Conservation (phyloP, 1,139 yeast genomes). For the Debaryomyces udenii region DNA sequence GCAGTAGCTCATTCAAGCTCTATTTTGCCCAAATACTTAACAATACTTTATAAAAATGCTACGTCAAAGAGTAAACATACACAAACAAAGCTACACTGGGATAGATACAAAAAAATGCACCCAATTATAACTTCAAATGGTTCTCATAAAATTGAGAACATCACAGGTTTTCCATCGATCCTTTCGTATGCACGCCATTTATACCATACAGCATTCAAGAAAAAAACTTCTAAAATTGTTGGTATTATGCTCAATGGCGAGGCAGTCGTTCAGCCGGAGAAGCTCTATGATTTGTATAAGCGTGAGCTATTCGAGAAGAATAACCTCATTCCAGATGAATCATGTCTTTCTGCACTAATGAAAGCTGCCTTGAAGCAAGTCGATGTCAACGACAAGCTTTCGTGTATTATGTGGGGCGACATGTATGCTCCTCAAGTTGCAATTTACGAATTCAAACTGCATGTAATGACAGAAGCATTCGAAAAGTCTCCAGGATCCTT, state of each 20-base stretch:
- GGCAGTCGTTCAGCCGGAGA: conserved; percentile 37
- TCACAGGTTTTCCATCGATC: conserved; percentile 3
- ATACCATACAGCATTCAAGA: conserved; percentile 19
- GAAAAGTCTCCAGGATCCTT: conserved; percentile 27
- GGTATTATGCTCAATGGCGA: conserved; percentile 53
- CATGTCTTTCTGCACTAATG: conserved; percentile 47
- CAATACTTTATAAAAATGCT: conserved; percentile 21
- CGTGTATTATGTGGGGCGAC: conserved; percentile 45
- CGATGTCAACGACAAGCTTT: conserved; percentile 14
- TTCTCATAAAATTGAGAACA: neutral
- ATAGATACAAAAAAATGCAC: conserved; percentile 10
- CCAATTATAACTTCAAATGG: neutral
- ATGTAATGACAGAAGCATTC: conserved; percentile 25
- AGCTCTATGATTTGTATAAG: conserved; percentile 38
- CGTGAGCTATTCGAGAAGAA: conserved; percentile 21
- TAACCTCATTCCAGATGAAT: conserved; percentile 33
- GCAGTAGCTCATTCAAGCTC: conserved; percentile 16
- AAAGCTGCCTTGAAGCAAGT: conserved; percentile 32
- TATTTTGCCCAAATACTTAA: conserved; percentile 36
- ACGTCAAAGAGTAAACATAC: conserved; percentile 5
- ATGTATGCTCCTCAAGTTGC: conserved; percentile 64
- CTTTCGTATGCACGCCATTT: conserved; percentile 29
- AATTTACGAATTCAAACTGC: conserved; percentile 54
- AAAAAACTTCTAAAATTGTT: conserved; percentile 29
- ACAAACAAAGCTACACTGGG: conserved; percentile 23